Conservation (phyloP, 352 stramenopile species). For the Albugo candida region DNA sequence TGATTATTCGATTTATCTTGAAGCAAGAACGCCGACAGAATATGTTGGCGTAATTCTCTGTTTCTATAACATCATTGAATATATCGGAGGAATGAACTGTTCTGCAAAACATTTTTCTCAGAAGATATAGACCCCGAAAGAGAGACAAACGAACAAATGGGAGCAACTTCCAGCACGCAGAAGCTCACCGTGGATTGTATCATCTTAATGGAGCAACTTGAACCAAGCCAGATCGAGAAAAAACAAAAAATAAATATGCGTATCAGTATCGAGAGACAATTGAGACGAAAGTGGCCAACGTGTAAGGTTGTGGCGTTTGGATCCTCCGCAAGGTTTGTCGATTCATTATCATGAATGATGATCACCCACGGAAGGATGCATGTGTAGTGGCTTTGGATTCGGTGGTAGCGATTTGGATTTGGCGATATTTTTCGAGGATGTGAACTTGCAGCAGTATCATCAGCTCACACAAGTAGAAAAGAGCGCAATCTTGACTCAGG, state of each 20-base stretch:
- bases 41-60: too few species aligned
- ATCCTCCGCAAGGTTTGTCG: constrained; percentile 46
- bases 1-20: too few species aligned
- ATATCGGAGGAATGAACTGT: too few species aligned
- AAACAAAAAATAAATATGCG: constrained; percentile 25
- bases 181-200: constrained; percentile 70
- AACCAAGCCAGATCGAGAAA: constrained; percentile 37
- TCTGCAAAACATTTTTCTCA: not conserved
- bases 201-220: constrained; percentile 58
- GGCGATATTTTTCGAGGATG: constrained; percentile 62
- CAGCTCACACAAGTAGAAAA: constrained; percentile 37
- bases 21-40: too few species aligned
- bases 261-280: constrained; percentile 26
- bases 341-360: constrained; percentile 1
- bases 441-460: constrained; percentile 28
- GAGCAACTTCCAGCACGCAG: constrained; percentile 52
- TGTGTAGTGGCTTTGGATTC: constrained; percentile 38
- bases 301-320: constrained; percentile 49
- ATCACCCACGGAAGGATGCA: not conserved
- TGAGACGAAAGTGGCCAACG: constrained; percentile 31
- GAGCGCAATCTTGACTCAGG: constrained; percentile 30
- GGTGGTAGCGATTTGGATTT: constrained; percentile 63
- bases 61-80: too few species aligned
- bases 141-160: constrained; percentile 21
- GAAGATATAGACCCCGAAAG: constrained; percentile 1